Base-by-base conservation (phyloP, 805 yeast genomes). In the Cyberlindnera americana region DNA sequence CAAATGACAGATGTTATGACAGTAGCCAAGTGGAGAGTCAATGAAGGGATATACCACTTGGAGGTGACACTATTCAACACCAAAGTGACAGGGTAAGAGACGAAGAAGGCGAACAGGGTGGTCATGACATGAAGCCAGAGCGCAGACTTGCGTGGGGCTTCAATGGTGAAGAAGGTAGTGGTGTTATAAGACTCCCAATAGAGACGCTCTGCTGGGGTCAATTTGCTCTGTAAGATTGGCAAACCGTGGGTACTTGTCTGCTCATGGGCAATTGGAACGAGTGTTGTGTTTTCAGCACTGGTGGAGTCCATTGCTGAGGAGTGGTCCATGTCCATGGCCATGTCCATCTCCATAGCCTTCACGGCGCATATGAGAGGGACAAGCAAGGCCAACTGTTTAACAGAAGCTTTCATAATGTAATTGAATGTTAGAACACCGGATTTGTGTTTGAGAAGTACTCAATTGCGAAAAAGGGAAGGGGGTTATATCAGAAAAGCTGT, bases 141-240 rank as follows among this genome's bases (percentile, higher is more conserved):
- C 1, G 80, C 71, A 12, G 67, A 43, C 41, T 77, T 72, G 48
- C 71, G 70, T 4, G 77, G 70, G 3, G 72, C 50, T 0, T 70
- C 72, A 11, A 75, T 55, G 7, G 75, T 78, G 63, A 86, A 78
- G 59, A 72, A 89, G 3, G 87, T 80, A 2, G 91, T 82, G 12
- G 95, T 78, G 54, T 84, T 78, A 62, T 89, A 90, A 19, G 62
- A 57, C 35, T 78, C 79, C 97, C 97, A 90, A 61, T 73, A 90
- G 19, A 70, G 57, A 40, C 78, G 66, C 60, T 89, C 96, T 32
- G 78, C 83, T 1, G 90, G 82, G 14, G 79, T 70, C 35, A 90
- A 69, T 15, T 75, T 54, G 2, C 84, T 82, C 43, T 72, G 57
- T 33, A 89, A 67, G 30, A 90, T 85, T 1, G 95, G 90, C 48